These are phyloP conservation scores for Dovyalis caffra DNA, from an alignment of 345 rosid genomes.

Conservation along the genomic window DNA sequence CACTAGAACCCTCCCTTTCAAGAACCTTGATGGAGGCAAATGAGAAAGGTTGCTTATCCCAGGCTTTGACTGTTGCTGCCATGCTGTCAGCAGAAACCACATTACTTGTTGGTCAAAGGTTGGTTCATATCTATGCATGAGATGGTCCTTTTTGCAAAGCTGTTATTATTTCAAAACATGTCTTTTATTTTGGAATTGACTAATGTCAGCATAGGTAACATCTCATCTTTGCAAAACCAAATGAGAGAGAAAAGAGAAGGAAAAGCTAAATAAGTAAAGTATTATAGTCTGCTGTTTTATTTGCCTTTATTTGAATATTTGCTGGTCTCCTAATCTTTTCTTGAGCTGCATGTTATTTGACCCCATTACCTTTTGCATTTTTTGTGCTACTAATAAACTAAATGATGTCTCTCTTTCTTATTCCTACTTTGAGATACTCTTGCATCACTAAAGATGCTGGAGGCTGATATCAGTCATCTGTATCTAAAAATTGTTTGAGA, in stretches of 20 bases:
- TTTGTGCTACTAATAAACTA: neutral
- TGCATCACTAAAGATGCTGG: neutral
- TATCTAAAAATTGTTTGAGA: neutral
- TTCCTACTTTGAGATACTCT: neutral
- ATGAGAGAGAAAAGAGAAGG: neutral
- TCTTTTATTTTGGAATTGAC: neutral
- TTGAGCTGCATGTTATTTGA: neutral
- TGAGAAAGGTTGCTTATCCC: slow-evolving; percentile 75
- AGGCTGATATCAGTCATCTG: neutral
- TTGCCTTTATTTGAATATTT: neutral
- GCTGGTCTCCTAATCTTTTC: neutral
- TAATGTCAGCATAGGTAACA: neutral
- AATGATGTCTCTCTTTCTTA: too few relatives aligned
- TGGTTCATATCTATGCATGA: slow-evolving; percentile 20
- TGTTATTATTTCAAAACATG: neutral
- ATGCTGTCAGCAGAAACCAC: slow-evolving; percentile 94
- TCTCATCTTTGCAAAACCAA: neutral
- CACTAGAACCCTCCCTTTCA: slow-evolving; percentile 93
- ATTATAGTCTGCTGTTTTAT: neutral
- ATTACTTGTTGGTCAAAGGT: slow-evolving; percentile 77
- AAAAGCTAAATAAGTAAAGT: neutral
- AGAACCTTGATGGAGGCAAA: slow-evolving; percentile 91
- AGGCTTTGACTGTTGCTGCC: slow-evolving; percentile 92
- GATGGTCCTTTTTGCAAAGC: neutral
- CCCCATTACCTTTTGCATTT: neutral